Percentiles rank a stretch among this genome's conserved stretches.
Conservation (phyloP, 2,329 filamentous ascomycete species). For the Aschersonia sp. region DNA sequence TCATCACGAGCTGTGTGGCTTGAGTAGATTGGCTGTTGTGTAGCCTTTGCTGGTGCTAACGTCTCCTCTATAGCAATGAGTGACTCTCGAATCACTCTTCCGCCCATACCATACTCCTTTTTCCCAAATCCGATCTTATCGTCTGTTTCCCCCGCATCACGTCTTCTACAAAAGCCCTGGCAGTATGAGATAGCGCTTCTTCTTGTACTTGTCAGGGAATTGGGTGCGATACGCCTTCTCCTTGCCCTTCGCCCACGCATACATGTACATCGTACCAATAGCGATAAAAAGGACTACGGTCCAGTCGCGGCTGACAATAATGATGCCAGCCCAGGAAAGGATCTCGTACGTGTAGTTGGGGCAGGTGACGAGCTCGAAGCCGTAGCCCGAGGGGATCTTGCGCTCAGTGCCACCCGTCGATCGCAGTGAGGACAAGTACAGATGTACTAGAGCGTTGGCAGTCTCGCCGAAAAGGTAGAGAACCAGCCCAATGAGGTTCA, state of each 20-base stretch:
- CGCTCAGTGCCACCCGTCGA: conserved; percentile 69
- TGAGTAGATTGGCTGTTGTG: no score
- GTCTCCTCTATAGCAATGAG: no score
- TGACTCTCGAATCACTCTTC: no score
- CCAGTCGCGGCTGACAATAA: conserved; percentile 66
- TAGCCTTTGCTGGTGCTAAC: no score
- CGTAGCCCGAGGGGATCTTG: conserved; percentile 74
- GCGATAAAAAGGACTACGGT: conserved; percentile 63
- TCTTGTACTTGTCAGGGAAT: conserved; percentile 89
- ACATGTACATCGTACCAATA: conserved; percentile 68
- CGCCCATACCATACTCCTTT: no score
- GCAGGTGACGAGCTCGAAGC: conserved; percentile 79
- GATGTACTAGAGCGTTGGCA: conserved; percentile 67
- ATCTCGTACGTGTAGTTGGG: conserved; percentile 96
- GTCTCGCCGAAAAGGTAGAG: conserved; percentile 68
- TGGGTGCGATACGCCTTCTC: conserved; percentile 80
- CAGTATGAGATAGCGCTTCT: conserved; percentile 74
- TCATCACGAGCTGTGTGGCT: no score
- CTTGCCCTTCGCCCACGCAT: conserved; percentile 78
- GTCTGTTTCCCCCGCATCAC: not conserved
- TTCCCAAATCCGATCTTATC: no score
- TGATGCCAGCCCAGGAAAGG: conserved; percentile 72
- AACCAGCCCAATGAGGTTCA: conserved; percentile 54
- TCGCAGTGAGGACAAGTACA: conserved; percentile 64
- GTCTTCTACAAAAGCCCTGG: conserved; percentile 56